Evolutionary conservation across 768 basidiomycete species (phyloP).

Genomic region (Cystofilobasidium capitatum): DNA sequence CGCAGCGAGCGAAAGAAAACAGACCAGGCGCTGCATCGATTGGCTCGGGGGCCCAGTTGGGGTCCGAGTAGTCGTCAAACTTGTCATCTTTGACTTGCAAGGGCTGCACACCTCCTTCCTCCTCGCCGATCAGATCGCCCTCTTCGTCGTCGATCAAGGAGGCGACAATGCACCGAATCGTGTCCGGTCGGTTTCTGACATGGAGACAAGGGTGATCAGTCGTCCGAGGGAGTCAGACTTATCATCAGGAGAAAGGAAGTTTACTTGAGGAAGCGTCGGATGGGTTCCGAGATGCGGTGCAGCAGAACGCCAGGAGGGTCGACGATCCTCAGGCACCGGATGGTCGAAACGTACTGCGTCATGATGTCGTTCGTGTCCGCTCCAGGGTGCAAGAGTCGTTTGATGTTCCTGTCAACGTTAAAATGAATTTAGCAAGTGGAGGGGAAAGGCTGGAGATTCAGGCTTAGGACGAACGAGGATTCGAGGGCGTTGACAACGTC

Average conservation of each 20-base stretch:
- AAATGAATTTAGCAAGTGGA: neutral
- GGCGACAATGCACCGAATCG: slow-evolving; percentile 85
- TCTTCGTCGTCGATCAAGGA: slow-evolving; percentile 52
- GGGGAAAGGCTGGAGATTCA: neutral
- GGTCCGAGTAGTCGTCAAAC: slow-evolving; percentile 76
- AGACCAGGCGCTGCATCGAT: slow-evolving; percentile 90
- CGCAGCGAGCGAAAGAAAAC: neutral
- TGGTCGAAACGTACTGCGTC: slow-evolving; percentile 80
- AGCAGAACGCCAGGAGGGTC: slow-evolving; percentile 88
- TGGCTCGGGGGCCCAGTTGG: slow-evolving; percentile 92
- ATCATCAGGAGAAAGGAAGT: slow-evolving; percentile 17
- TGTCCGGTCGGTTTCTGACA: slow-evolving; percentile 73
- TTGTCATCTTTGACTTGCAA: slow-evolving; percentile 56
- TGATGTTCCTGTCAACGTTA: slow-evolving; percentile 53
- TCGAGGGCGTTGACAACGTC: slow-evolving; percentile 67
- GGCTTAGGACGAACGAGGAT: slow-evolving; percentile 52
- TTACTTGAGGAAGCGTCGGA: slow-evolving; percentile 76
- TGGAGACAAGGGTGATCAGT: neutral
- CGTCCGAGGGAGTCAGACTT: neutral
- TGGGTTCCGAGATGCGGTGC: slow-evolving; percentile 87
- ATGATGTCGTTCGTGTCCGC: slow-evolving; percentile 88
- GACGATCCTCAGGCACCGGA: slow-evolving; percentile 76
- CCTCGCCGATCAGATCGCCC: slow-evolving; percentile 74
- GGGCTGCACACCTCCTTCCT: slow-evolving; percentile 49
- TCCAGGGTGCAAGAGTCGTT: slow-evolving; percentile 86